Evolutionary conservation across 116 monocot species (phyloP), one percentile per base, ranked within the genome.

Genomic region (Dioscorea cayenensis): DNA sequence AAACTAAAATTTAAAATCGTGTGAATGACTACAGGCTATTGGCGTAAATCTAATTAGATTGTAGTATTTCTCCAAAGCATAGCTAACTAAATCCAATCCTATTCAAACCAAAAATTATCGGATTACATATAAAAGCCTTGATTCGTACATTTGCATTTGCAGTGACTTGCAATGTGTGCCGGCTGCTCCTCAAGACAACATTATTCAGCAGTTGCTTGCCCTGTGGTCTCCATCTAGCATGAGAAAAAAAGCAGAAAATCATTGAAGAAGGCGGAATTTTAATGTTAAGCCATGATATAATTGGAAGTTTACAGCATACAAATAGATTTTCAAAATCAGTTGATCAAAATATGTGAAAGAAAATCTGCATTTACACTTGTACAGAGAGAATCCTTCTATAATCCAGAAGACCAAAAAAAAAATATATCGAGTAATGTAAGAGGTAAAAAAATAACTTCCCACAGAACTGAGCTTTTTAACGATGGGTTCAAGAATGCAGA

Each of bases 101-200:
- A 55, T n/a, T 55, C 1, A 55, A 55, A 55, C 18, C 18, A 55
- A 66, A 74, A 66, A 29, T 21, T 49, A 36, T 19, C 35, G 12
- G 7, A 23, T 20, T 59, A 55, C 18, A 14, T 20, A 21, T 60
- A 35, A 11, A 72, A 59, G 72, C 37, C 29, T 28, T 36, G 37
- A 28, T 28, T n/a, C 72, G 20, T 78, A 78, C 78, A 43, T 65
- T 61, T 52, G 78, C 71, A 72, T 9, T 66, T n/a, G 59, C 78
- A 17, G 18, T 14, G 20, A 78, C 67, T 14, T 22, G 66, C 18
- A 59, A 18, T 27, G 9, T 12, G 7, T 43, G 43, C 43, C 6
- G 43, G 14, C 43, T 28, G 29, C 66, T 38, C 36, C 58, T 78
- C 18, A 16, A 19, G 38, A 60, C 35, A 63, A 18, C 12, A 5